Base-by-base conservation (phyloP, 345 rosid genomes). In the Acer yangbiense region DNA sequence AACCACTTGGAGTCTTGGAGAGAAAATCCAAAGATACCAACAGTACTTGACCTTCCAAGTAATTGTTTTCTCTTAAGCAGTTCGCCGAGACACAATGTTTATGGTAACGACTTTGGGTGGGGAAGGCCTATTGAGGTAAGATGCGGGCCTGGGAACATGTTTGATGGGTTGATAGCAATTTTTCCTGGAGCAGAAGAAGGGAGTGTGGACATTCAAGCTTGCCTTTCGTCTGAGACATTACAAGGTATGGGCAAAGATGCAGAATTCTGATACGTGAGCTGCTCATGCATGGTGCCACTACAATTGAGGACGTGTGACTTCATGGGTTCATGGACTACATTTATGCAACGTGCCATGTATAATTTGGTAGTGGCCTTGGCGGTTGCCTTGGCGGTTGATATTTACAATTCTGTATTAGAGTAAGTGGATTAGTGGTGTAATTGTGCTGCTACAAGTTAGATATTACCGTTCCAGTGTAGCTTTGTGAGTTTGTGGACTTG, bases 41-140 rank as follows among this genome's bases (percentile, higher is more conserved):
- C n/a, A 23, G 25, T 23, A 23, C 3, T 0, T 9, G n/a, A 3
- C 0, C 20, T 1, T 7, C 35, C 2, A 46, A 46, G 13, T 0
- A 55, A 68, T 27, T 48, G 23, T 16, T 0, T 75, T 41, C 1
- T 0, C 43, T 20, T 54, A 0, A 70, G 80, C 25, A 75, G 91
- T 65, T 88, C 91, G 0, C 90, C 91, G 0, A n/a, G 91, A 39
- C 87, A 84, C 68, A 27, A 83, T 44, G 81, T 85, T 23, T 88
- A 81, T 2, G 85, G 80, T 0, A 84, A 74, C 12, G 84, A 85
- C 32, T 84, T 89, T 9, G 92, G 92, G 21, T 89, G 76, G 84
- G 89, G 83, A 76, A 82, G 29, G 43, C 86, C 84, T 1, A 63
- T 81, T 12, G 85, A 88, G 0, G 79, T 76, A 10, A 72, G 88